Percentiles rank a stretch among this genome's conserved stretches.
Conservation (phyloP, 2,329 filamentous ascomycete genomes). For the Teratosphaeria gauchensis region DNA sequence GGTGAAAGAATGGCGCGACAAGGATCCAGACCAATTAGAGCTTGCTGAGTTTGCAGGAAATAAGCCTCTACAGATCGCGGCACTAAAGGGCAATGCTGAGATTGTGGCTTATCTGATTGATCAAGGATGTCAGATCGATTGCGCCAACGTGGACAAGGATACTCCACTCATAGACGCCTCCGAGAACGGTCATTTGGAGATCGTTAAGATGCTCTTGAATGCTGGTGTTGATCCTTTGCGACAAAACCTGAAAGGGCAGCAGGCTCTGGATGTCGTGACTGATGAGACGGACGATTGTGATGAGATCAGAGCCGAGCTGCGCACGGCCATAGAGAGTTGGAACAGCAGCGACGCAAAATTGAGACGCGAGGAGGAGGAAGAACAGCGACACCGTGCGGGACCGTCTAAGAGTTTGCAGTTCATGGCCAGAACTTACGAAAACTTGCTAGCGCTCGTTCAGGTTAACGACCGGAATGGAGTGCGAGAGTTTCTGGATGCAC, state of each 20-base stretch:
- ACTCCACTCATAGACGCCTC: slow-evolving; percentile 93
- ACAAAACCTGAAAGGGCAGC: slow-evolving; percentile 83
- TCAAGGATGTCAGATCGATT: slow-evolving; percentile 76
- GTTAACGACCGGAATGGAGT: slow-evolving; percentile 41
- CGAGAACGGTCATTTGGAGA: slow-evolving; percentile 84
- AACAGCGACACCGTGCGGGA: slow-evolving; percentile 28
- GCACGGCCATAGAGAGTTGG: slow-evolving; percentile 37
- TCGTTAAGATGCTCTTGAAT: slow-evolving; percentile 73
- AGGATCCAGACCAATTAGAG: slow-evolving; percentile 80
- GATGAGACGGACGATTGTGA: slow-evolving; percentile 77
- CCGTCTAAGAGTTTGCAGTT: slow-evolving; percentile 36
- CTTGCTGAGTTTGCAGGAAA: slow-evolving; percentile 92
- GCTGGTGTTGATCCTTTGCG: slow-evolving; percentile 87
- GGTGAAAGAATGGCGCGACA: slow-evolving; percentile 63
- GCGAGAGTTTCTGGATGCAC: slow-evolving; percentile 37
- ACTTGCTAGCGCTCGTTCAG: slow-evolving; percentile 38
- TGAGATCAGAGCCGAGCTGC: slow-evolving; percentile 45
- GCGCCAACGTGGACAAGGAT: slow-evolving; percentile 64
- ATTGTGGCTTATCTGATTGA: slow-evolving; percentile 82
- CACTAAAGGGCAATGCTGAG: slow-evolving; percentile 73
- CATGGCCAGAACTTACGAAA: slow-evolving; percentile 41
- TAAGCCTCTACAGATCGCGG: slow-evolving; percentile 85
- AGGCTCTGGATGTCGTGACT: slow-evolving; percentile 71
- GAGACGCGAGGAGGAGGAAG: slow-evolving; percentile 44
- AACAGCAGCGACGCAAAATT: slow-evolving; percentile 32